Evolutionary conservation across 2,329 filamentous ascomycete genomes (phyloP).

Genomic region (Beauveria sp.): DNA sequence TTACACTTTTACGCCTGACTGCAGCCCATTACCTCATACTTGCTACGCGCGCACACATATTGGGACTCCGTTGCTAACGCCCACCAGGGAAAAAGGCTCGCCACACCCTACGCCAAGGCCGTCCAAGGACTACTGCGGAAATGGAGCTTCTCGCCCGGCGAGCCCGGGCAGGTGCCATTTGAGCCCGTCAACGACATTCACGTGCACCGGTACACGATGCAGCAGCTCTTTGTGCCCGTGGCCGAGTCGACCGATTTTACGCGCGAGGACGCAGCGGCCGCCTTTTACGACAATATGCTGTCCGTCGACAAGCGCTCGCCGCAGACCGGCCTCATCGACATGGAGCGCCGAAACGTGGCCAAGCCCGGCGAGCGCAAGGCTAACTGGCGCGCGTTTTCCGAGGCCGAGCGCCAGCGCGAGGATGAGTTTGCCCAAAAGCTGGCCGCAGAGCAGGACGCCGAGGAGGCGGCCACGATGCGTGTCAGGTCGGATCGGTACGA

Average conservation of each 20-base stretch:
- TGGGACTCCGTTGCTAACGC: constrained; percentile 19
- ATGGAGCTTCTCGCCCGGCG: constrained; percentile 47
- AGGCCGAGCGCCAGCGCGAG: constrained; percentile 36
- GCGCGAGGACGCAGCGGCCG: constrained; percentile 56
- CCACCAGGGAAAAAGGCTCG: constrained; percentile 66
- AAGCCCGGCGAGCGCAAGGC: constrained; percentile 35
- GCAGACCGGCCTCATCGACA: constrained; percentile 51
- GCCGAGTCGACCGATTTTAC: constrained; percentile 57
- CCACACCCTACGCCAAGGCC: constrained; percentile 67
- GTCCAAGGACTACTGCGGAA: constrained; percentile 74
- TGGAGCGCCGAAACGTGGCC: constrained; percentile 32
- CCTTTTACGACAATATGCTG: constrained; percentile 53
- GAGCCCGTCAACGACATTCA: constrained; percentile 59
- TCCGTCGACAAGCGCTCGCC: constrained; percentile 54
- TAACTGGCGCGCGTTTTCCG: constrained; percentile 32
- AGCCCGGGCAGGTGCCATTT: constrained; percentile 35
- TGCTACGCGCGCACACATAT: background rate
- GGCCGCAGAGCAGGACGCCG: constrained; percentile 24
- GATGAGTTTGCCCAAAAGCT: constrained; percentile 28
- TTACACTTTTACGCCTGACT: constrained; percentile 52
- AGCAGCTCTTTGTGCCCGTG: constrained; percentile 58
- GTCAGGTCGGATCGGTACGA: constrained; percentile 48
- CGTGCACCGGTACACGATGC: constrained; percentile 52
- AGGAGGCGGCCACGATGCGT: constrained; percentile 34
- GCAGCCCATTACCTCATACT: constrained; percentile 11